Percentiles rank a stretch among this genome's conserved stretches.
phyloP scores from a whole-genome alignment of 1,139 yeast genomes.

The Candida buenavistaensis region DNA sequence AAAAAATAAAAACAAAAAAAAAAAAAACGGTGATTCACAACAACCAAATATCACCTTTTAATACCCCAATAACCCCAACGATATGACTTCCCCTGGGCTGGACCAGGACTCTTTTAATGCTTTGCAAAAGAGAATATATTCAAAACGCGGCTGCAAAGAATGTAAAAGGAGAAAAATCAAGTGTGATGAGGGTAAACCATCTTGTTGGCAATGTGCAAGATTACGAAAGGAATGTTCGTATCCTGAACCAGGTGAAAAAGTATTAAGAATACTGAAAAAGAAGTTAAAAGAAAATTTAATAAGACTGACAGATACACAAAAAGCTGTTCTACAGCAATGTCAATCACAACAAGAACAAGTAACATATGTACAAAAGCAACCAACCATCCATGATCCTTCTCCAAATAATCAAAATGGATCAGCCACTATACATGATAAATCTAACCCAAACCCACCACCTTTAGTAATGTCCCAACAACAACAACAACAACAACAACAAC shows the following conservation, averaged over 20 bases:
- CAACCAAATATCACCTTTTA: too few relatives aligned
- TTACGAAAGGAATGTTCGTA: slow-evolving; percentile 35
- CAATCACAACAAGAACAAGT: slow-evolving; percentile 5
- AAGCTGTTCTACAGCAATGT: slow-evolving; percentile 2
- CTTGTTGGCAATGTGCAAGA: slow-evolving; percentile 48
- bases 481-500: slow-evolving; percentile 8
- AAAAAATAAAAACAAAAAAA: too few relatives aligned
- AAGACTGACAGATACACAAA: slow-evolving; percentile 6
- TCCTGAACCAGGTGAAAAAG: slow-evolving; percentile 36
- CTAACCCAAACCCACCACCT: slow-evolving; percentile 1
- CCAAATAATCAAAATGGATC: too few relatives aligned
- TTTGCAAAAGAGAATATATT: slow-evolving; percentile 22
- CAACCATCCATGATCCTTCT: too few relatives aligned
- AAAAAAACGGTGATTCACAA: too few relatives aligned
- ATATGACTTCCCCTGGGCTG: slow-evolving; percentile 1
- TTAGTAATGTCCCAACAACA: too few relatives aligned
- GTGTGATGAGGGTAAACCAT: slow-evolving; percentile 63
- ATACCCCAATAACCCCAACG: not conserved
- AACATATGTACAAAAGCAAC: too few relatives aligned
- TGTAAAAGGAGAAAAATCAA: slow-evolving; percentile 43
- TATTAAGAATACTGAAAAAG: slow-evolving; percentile 26
- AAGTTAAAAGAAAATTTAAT: slow-evolving; percentile 11
- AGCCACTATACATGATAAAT: too few relatives aligned
- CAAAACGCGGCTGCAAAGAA: slow-evolving; percentile 41
- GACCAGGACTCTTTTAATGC: not conserved